Evolutionary conservation across 805 yeast species (phyloP), one percentile per base, ranked within the genome.

Genomic region (Monosporozyma servazzii): DNA sequence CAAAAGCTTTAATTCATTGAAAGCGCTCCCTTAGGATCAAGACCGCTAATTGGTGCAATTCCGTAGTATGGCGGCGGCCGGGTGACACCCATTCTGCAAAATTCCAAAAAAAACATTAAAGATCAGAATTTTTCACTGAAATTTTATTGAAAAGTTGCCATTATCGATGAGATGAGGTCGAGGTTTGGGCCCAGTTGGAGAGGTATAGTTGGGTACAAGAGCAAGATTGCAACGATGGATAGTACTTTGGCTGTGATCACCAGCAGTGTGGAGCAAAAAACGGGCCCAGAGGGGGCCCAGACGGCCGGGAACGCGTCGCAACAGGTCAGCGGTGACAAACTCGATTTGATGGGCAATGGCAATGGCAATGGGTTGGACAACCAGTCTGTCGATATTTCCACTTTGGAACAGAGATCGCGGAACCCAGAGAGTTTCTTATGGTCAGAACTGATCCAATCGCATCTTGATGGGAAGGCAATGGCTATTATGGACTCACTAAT

Each of bases 391-490:
- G 53, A 50, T 37, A 55, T 60, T 7, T 58, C 68, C 5, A 59
- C 68, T 3, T 50, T 67, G 20, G 70, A 72, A 18, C 66, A 77
- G 56, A 70, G 79, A 62, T 77, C 80, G 0, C 80, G 81, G 64
- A 78, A 82, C 17, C 82, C 91, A 1, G 75, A 75, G 59, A 75
- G 84, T n/a, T 80, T 75, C 59, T 64, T 85, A 20, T 80, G 75
- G 63, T 74, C 81, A 0, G 72, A 77, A 29, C 59, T 83, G 15
- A 71, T 81, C 15, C 75, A 74, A 52, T 69, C 75, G 1, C 79
- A 76, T 56, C 63, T 85, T 5, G 97, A 97, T 13, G 87, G 84
- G 59, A 76, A 81, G 46, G 90, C 95, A 0, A 78, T 89, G 2
- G 63, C 71, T 3, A 72, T 90, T 15, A 74, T 82, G 17, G 75